Evolutionary conservation across 2,329 filamentous ascomycete species (phyloP), one percentile per base, ranked within the genome.

Genomic region (Epichloe gansuensis): DNA sequence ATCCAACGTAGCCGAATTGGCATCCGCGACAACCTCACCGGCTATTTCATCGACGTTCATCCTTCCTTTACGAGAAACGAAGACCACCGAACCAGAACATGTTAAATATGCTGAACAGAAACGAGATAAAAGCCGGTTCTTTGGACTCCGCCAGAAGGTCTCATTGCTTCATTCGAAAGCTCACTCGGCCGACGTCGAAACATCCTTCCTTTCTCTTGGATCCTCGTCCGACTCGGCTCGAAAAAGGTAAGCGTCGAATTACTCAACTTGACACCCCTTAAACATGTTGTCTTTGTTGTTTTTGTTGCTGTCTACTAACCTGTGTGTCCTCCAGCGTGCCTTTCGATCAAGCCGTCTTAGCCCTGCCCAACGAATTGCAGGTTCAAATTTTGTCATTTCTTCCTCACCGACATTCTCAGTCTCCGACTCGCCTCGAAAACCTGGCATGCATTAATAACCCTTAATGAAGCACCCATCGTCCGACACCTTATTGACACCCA

Each of bases 391-490:
- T 84, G 48, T 74, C 78, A 3, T 74, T 75, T 1, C 69, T 85
- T 31, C 78, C 71, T 85, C 39, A 76, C 77, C 35, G 80, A 82
- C 54, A 69, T 84, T 15, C 69, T 85, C 35, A 81, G 74, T 55
- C 69, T 85, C 23, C 76, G 81, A 55, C 63, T 77, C 31, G 73
- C 77, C 13, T 84, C 80, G 1, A 77, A 75, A 58, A 73, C 75
- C 37, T 81, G 80, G 71, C 80, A 83, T 59, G 68, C 72, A 25
- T 72, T 83, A 57, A 72, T 85, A 39, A 79, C 78, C 1, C 57
- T 77, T 2, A 82, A 83, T 65, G 81, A 84, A 62, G 71, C 72
- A 2, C 74, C 78, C 7, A 82, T 85, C 59, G 77, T 80, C 39
- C 75, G 81, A 58, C 75, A 81, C 59, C 81, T 83, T 58, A 71